Conservation (phyloP, 2,329 filamentous ascomycete species). For the Xylariomycetidae sp. region DNA sequence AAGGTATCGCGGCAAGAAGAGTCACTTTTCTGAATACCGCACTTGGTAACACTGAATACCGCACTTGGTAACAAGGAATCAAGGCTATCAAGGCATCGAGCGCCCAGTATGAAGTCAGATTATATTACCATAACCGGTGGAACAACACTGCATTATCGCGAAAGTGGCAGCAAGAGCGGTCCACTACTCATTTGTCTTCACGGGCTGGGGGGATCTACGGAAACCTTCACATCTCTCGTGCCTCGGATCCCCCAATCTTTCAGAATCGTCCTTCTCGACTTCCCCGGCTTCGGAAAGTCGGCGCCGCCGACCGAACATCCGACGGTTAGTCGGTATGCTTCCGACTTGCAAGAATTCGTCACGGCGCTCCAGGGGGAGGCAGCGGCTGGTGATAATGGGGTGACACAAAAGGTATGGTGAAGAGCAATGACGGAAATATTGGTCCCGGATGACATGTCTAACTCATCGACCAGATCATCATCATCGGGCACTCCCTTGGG, state of each 20-base stretch:
- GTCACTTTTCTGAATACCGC: no score
- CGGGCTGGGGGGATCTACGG: conserved; percentile 22
- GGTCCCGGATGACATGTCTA: no score
- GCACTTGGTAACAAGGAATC: not conserved
- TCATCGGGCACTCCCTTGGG: conserved; percentile 32
- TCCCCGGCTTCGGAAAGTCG: conserved; percentile 25
- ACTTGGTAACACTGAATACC: no score
- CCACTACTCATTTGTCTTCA: conserved; percentile 22
- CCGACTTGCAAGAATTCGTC: conserved; percentile 22
- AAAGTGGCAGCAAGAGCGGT: conserved; percentile 15
- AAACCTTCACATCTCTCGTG: conserved; percentile 17
- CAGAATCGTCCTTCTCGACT: conserved; percentile 19
- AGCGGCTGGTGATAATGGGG: conserved; percentile 3
- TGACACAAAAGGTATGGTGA: not conserved
- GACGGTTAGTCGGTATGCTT: conserved; percentile 20
- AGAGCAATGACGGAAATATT: not conserved
- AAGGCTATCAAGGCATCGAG: not conserved
- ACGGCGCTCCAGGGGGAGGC: conserved; percentile 8
- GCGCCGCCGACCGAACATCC: conserved; percentile 8
- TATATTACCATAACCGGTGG: conserved; percentile 13
- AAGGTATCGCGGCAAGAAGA: no score
- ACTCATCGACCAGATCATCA: conserved; percentile 7
- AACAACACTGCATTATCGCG: conserved; percentile 23
- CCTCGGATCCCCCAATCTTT: conserved; percentile 10
- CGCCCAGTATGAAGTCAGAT: conserved; percentile 2